Percentiles rank a stretch among this genome's conserved stretches.
Evolutionary conservation across 148 eudicot species (phyloP).

Genomic region (Rhododendron ferrugineum): DNA sequence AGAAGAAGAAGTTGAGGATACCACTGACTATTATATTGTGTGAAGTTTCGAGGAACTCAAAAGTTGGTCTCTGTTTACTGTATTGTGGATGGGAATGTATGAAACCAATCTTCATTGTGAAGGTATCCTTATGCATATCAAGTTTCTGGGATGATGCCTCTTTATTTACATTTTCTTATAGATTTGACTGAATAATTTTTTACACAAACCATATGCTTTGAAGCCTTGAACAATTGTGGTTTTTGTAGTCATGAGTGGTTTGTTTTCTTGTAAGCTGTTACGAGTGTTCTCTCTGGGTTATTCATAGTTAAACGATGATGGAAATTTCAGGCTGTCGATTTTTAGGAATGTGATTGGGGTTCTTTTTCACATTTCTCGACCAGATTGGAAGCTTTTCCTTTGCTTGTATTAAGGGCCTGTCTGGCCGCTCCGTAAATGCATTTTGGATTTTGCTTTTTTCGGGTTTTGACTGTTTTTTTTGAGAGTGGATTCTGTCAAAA

Average conservation of each 20-base stretch:
- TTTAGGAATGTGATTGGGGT: neutral
- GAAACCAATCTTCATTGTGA: neutral
- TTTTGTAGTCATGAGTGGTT: neutral
- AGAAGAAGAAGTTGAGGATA: neutral
- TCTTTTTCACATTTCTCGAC: neutral
- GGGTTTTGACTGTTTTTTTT: neutral
- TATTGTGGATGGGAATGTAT: neutral
- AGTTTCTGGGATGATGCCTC: neutral
- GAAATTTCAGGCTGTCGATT: neutral
- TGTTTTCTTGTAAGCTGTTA: neutral
- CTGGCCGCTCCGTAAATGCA: neutral
- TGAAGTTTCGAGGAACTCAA: neutral
- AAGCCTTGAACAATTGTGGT: neutral
- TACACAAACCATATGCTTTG: neutral
- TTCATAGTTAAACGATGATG: neutral
- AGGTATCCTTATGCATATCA: neutral
- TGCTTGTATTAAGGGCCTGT: neutral
- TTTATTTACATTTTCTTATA: neutral
- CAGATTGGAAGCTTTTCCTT: neutral
- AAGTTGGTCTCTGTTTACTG: neutral
- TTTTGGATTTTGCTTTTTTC: neutral
- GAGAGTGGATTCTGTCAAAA: neutral
- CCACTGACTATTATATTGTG: neutral
- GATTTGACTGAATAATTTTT: neutral
- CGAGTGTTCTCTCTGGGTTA: neutral